Conservation (phyloP, 257 asterid genomes). For the Paulownia fortunei region DNA sequence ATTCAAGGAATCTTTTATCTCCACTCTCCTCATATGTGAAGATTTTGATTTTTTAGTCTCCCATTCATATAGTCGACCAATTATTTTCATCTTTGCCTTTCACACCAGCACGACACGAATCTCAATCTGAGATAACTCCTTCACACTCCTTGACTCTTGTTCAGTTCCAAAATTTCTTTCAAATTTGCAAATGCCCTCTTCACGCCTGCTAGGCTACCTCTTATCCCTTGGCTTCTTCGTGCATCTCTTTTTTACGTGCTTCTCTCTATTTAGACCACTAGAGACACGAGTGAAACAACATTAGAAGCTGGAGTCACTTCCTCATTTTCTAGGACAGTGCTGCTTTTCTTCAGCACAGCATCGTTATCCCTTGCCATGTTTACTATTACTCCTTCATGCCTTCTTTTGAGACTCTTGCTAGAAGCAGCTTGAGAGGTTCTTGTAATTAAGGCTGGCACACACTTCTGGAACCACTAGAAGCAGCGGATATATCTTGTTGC, state of each 20-base stretch:
- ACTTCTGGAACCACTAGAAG: constrained; percentile 20
- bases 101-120: constrained; percentile 41
- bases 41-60: constrained; percentile 34
- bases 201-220: constrained; percentile 25
- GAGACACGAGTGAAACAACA: background rate
- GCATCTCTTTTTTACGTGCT: constrained; percentile 37
- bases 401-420: constrained; percentile 32
- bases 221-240: constrained; percentile 21
- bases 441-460: background rate
- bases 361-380: background rate
- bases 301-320: constrained; percentile 28
- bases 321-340: background rate
- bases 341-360: background rate
- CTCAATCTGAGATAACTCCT: constrained; percentile 40
- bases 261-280: constrained; percentile 24
- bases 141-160: constrained; percentile 24
- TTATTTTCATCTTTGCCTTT: constrained; percentile 55
- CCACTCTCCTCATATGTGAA: constrained; percentile 28
- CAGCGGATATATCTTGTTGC: constrained; percentile 25
- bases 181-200: constrained; percentile 32
- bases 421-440: constrained; percentile 22
- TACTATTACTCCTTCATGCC: constrained; percentile 16
- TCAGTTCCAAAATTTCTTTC: constrained; percentile 27
- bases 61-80: constrained; percentile 44
- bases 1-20: constrained; percentile 27